Base-by-base conservation (phyloP, 2,329 filamentous ascomycete genomes). In the Pleurostoma richardsiae region DNA sequence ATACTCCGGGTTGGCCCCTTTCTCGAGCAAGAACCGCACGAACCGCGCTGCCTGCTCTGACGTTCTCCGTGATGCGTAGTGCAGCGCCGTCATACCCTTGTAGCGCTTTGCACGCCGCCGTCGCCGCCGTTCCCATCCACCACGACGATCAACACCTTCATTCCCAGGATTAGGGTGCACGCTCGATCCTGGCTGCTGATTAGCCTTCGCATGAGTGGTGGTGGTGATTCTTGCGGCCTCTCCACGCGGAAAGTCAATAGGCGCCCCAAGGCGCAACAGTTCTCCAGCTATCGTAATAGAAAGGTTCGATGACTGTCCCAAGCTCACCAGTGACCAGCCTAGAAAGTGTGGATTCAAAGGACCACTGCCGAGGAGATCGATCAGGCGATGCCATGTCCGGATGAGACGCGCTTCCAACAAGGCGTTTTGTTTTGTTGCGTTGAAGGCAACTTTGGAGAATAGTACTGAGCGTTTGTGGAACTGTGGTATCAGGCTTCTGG, bases 211-310 rank as follows among this genome's bases (percentile, higher is more conserved):
- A 6, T 31, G 30, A 36, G 29, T 44, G 38, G 29, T 29, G 26
- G 10, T 44, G 36, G n/a, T n/a, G n/a, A 7, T 6, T 38, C 5
- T 26, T 28, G 11, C 27, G 36, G 8, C 29, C 26, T 10, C 3
- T 4, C 10, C 8, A 10, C 26, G 29, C 5, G 43, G 43, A 28
- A 36, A 45, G 39, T 45, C 39, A 28, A 45, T 41, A 30, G 29
- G 39, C 10, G 43, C 43, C n/a, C 39, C 43, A n/a, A 45, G 43
- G 19, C 43, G 39, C 19, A 45, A 7, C 30, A 45, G 43, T 40
- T 45, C 43, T 11, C 30, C 26, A 39, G 39, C 43, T n/a, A 45
- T 28, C 5, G 43, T 31, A 30, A 41, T 33, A 30, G 43, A 45
- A 30, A 11, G 39, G 7, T 29, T 36, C 33, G n/a, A 10, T 10